Evolutionary conservation across 1,284 basidiomycete genomes (phyloP).

Genomic region (Anthracocystis panici-leucophaei): DNA sequence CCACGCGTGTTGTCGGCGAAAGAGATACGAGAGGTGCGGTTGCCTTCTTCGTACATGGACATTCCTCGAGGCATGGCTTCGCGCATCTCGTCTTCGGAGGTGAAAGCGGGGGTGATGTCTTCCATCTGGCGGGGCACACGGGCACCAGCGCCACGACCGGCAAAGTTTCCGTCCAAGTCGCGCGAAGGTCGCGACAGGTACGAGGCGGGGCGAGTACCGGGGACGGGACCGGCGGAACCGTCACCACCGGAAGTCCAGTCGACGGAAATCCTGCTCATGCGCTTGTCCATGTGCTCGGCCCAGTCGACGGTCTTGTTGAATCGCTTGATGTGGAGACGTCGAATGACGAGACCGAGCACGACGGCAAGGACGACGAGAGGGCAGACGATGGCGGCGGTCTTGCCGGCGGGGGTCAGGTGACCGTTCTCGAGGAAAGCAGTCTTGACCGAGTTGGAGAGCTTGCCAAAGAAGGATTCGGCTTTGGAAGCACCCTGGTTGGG

Average conservation of each 20-base stretch:
- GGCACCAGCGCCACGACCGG: slow-evolving; percentile 51
- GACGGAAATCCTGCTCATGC: slow-evolving; percentile 66
- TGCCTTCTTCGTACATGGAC: slow-evolving; percentile 54
- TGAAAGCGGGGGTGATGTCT: slow-evolving; percentile 47
- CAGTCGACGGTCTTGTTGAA: slow-evolving; percentile 68
- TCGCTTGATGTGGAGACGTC: slow-evolving; percentile 66
- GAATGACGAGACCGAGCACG: slow-evolving; percentile 55
- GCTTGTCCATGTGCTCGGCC: slow-evolving; percentile 68
- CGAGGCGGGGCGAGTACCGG: slow-evolving; percentile 60
- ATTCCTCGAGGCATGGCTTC: slow-evolving; percentile 51
- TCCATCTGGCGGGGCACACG: slow-evolving; percentile 55
- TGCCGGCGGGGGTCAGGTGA: slow-evolving; percentile 57
- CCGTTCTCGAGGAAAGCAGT: slow-evolving; percentile 58
- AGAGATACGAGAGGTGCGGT: slow-evolving; percentile 53
- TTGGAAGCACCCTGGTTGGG: slow-evolving; percentile 51
- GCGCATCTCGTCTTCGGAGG: slow-evolving; percentile 55
- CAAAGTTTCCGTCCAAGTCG: slow-evolving; percentile 51
- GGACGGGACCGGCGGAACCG: slow-evolving; percentile 57
- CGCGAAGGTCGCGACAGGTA: slow-evolving; percentile 53
- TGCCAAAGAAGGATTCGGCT: slow-evolving; percentile 48
- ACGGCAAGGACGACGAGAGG: slow-evolving; percentile 59
- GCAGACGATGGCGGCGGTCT: slow-evolving; percentile 65
- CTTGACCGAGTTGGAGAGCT: slow-evolving; percentile 53
- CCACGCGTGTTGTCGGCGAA: slow-evolving; percentile 59
- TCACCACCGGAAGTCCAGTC: slow-evolving; percentile 64